Evolutionary conservation across 2,329 filamentous ascomycete genomes (phyloP).

Genomic region (Neonectria ditissima): DNA sequence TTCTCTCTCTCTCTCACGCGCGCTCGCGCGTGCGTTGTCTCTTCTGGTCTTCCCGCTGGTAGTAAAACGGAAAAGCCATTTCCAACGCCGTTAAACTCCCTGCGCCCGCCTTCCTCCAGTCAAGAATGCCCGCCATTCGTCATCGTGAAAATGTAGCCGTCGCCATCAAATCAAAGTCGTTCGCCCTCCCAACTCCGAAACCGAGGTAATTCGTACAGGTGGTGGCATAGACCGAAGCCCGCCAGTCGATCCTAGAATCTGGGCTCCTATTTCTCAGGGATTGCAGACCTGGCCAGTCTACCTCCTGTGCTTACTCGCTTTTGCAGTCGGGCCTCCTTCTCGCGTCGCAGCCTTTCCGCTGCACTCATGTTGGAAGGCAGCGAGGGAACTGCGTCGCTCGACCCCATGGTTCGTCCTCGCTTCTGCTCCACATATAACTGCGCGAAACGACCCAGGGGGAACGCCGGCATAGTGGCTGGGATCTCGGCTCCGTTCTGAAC

Average conservation of each 20-base stretch:
- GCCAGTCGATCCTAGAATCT: constrained; percentile 55
- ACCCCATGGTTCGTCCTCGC: constrained; percentile 61
- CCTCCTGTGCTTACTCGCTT: constrained; percentile 85
- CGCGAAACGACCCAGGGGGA: constrained; percentile 84
- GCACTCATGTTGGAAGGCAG: constrained; percentile 62
- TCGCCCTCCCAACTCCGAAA: constrained; percentile 39
- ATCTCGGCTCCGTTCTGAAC: constrained; percentile 95
- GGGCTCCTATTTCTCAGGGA: constrained; percentile 69
- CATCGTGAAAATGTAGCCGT: constrained; percentile 35
- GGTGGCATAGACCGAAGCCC: constrained; percentile 53
- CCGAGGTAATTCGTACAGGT: constrained; percentile 47
- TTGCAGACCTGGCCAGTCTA: constrained; percentile 73
- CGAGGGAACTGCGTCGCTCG: constrained; percentile 69
- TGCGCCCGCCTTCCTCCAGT: constrained; percentile 36
- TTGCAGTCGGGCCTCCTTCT: constrained; percentile 77
- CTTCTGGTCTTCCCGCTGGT: constrained; percentile 21
- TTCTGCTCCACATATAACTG: constrained; percentile 88
- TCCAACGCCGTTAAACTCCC: constrained; percentile 43
- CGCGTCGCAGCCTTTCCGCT: constrained; percentile 66
- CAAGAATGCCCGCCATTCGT: constrained; percentile 39
- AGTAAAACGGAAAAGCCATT: constrained; percentile 27
- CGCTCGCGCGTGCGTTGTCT: constrained; percentile 25
- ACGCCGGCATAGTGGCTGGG: constrained; percentile 78
- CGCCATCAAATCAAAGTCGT: constrained; percentile 32
- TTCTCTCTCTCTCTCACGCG: constrained; percentile 21